Evolutionary conservation across 192 early-diverging fungal species (phyloP).

Genomic region (Chytriomyces hyalinus): DNA sequence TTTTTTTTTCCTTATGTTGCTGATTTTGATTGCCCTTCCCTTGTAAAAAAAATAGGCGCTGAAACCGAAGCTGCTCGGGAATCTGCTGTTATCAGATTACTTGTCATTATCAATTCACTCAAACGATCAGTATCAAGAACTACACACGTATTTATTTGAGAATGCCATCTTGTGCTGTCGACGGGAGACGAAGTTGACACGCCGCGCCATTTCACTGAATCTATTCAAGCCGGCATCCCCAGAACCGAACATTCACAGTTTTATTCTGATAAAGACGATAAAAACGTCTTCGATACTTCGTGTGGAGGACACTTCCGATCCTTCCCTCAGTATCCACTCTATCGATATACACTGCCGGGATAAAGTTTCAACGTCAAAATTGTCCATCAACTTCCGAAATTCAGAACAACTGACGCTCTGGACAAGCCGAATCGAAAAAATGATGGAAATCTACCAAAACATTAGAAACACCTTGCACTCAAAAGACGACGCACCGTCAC

Average conservation of each 20-base stretch:
- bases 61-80: background rate
- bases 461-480: background rate
- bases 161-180: constrained; percentile 79
- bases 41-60: background rate
- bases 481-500: background rate
- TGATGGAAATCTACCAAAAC: constrained; percentile 50
- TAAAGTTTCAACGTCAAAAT: constrained; percentile 65
- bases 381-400: constrained; percentile 86
- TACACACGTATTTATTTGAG: background rate
- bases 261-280: constrained; percentile 79
- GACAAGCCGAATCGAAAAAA: constrained; percentile 77
- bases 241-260: constrained; percentile 31
- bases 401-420: constrained; percentile 92
- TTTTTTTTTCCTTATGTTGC: background rate
- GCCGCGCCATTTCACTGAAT: constrained; percentile 21
- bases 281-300: constrained; percentile 78
- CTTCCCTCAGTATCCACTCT: constrained; percentile 42
- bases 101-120: background rate
- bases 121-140: no score
- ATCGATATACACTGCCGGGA: constrained; percentile 81
- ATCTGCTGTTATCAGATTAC: background rate
- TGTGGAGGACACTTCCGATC: constrained; percentile 66
- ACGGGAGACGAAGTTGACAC: constrained; percentile 69
- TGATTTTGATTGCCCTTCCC: background rate
- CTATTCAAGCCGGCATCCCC: constrained; percentile 54